Conservation (phyloP, 768 basidiomycete species). For the Amylocystis lapponica region DNA sequence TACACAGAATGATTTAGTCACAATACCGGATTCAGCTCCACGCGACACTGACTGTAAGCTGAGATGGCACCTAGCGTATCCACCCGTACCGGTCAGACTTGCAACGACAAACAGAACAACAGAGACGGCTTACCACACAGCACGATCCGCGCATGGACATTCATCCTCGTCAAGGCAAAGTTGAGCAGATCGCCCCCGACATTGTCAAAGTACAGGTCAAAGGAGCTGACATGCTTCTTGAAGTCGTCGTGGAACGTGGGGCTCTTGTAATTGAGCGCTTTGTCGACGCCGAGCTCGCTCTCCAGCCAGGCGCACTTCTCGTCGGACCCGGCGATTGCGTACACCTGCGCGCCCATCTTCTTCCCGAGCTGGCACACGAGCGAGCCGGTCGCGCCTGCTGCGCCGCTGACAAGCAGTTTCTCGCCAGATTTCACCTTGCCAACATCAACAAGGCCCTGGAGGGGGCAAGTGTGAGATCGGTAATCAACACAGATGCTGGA, state of each 20-base stretch:
- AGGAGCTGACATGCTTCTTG: slow-evolving; percentile 59
- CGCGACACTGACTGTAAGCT: slow-evolving; percentile 55
- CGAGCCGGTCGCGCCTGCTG: slow-evolving; percentile 87
- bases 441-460: slow-evolving; percentile 75
- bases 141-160: slow-evolving; percentile 70
- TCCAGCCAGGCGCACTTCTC: slow-evolving; percentile 88
- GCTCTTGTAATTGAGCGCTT: slow-evolving; percentile 85
- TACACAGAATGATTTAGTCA: no score
- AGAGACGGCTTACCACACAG: slow-evolving; percentile 59
- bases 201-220: slow-evolving; percentile 87
- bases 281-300: slow-evolving; percentile 76
- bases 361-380: slow-evolving; percentile 83
- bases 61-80: slow-evolving; percentile 66
- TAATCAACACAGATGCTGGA: neutral
- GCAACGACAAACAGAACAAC: neutral
- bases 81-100: slow-evolving; percentile 1
- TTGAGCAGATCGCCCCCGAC: slow-evolving; percentile 82
- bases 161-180: slow-evolving; percentile 67
- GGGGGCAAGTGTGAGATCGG: neutral
- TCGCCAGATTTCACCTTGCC: slow-evolving; percentile 81
- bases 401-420: slow-evolving; percentile 81
- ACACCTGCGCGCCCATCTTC: slow-evolving; percentile 70
- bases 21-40: no score
- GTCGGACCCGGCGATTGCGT: slow-evolving; percentile 78
- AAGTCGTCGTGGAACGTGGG: slow-evolving; percentile 65